Evolutionary conservation across 495 filamentous ascomycete genomes (phyloP), one percentile per base, ranked within the genome.

Genomic region (Cladorrhinum samala): DNA sequence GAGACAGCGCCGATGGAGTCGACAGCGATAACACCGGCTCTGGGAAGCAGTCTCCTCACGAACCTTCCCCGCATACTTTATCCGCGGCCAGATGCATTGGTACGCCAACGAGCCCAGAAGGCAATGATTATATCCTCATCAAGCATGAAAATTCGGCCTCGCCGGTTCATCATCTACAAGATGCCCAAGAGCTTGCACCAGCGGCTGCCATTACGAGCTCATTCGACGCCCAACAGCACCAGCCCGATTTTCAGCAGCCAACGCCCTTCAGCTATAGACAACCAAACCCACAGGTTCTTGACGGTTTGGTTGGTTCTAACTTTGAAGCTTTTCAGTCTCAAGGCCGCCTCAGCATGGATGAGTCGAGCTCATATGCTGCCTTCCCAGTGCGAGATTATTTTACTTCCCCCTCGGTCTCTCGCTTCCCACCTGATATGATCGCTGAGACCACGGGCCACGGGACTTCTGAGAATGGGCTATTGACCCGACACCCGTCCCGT

Each of bases 341-440:
- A 9, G 23, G 18, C 21, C 51, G 45, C n/a, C 45, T 60, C 11
- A 44, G 8, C 3, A 38, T 59, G 4, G 27, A 19, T 24, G 56
- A 62, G 1, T 13, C 53, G 0, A 51, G 38, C 13, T 21, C 48
- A 9, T 60, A 56, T 21, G 37, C 25, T 18, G 46, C 57, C n/a
- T 66, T 59, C 21, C 9, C 64, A 9, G 56, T 56, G 5, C 51
- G 53, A 13, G 56, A 60, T 43, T 67, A 63, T 43, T 67, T 56
- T 42, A 42, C 54, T 14, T 37, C 54, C 2, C 36, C 60, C n/a
- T 45, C 54, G 2, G 33, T 54, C 4, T 37, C 59, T 3, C 55
- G 50, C 43, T 65, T 65, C 14, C 53, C 66, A 2, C 63, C 59
- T 9, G 54, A 62, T 23, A 54, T 61, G 55, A 49, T 63, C 13